These are phyloP conservation scores for Scenedesmus sp. DNA, from an alignment of 163 green algal genomes.

Conservation along the genomic window DNA sequence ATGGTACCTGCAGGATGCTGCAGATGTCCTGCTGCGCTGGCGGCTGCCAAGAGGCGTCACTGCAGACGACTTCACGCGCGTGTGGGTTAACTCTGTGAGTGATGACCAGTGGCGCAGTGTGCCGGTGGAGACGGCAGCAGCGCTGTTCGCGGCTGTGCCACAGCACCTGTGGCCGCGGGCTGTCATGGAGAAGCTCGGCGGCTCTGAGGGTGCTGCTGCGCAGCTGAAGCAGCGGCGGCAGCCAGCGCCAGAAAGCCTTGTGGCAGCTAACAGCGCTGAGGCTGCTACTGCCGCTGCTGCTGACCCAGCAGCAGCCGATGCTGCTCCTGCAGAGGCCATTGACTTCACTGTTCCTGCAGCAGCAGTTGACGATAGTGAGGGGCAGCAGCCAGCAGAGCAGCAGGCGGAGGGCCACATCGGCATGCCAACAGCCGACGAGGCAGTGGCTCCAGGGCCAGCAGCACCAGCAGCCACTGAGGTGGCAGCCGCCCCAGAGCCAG, in stretches of 20 bases:
- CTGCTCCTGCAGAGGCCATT: neutral
- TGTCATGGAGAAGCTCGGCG: neutral
- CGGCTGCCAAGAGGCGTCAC: neutral
- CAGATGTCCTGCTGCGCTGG: neutral
- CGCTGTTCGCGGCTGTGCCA: neutral
- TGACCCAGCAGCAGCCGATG: neutral
- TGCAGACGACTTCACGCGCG: neutral
- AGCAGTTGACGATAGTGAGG: neutral
- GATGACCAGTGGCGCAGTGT: neutral
- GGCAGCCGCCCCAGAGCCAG: neutral
- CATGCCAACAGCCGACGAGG: neutral
- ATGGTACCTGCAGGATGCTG: constrained; percentile 41
- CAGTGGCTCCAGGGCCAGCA: neutral
- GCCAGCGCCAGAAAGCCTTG: neutral
- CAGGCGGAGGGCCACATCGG: neutral
- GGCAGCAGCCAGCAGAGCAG: neutral
- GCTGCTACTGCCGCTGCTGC: neutral
- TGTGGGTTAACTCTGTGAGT: neutral
- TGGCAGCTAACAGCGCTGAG: neutral
- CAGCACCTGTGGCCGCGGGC: neutral
- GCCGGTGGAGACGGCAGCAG: neutral
- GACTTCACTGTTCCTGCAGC: neutral
- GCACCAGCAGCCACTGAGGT: neutral
- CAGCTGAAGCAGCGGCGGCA: neutral
- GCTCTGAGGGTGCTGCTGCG: neutral